phyloP scores from a whole-genome alignment of 768 basidiomycete genomes.

The Porphyrellus cyaneotinctus region DNA sequence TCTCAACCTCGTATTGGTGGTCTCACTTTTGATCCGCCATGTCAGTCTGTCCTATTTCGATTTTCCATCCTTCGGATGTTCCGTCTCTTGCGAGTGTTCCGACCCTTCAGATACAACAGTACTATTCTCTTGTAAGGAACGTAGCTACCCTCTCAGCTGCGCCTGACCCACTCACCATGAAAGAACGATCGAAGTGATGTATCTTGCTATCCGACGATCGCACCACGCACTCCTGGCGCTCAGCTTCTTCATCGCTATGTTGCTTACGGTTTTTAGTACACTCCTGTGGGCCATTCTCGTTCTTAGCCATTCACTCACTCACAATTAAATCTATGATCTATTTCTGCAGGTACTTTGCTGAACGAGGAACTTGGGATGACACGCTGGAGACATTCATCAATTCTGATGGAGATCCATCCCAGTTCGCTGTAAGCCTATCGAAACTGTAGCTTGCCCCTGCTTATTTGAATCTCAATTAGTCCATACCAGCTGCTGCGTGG shows the following conservation, averaged over 20 bases:
- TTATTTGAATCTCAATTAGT: constrained; percentile 31
- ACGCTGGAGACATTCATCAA: constrained; percentile 78
- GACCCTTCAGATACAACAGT: constrained; percentile 82
- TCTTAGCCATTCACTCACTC: no score
- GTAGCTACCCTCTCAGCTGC: background rate
- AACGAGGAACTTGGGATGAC: constrained; percentile 87
- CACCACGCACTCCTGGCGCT: constrained; percentile 86
- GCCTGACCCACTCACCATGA: constrained; percentile 1
- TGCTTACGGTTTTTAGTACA: constrained; percentile 84
- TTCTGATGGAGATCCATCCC: constrained; percentile 76
- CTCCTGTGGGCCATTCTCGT: constrained; percentile 50
- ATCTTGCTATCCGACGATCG: constrained; percentile 77
- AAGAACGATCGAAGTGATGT: constrained; percentile 92
- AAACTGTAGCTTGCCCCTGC: background rate
- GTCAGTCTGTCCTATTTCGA: constrained; percentile 77
- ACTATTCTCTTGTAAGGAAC: constrained; percentile 76
- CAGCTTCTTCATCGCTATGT: constrained; percentile 85
- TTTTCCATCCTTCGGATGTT: constrained; percentile 92
- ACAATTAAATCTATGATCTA: background rate
- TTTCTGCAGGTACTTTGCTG: constrained; percentile 70
- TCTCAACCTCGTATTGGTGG: constrained; percentile 1
- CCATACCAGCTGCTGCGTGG: constrained; percentile 77
- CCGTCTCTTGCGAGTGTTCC: constrained; percentile 81
- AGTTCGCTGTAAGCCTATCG: constrained; percentile 56
- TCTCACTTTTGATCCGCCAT: background rate